These are phyloP conservation scores for Arctium lappa DNA, from an alignment of 129 eudicot species.

Conservation along the genomic window DNA sequence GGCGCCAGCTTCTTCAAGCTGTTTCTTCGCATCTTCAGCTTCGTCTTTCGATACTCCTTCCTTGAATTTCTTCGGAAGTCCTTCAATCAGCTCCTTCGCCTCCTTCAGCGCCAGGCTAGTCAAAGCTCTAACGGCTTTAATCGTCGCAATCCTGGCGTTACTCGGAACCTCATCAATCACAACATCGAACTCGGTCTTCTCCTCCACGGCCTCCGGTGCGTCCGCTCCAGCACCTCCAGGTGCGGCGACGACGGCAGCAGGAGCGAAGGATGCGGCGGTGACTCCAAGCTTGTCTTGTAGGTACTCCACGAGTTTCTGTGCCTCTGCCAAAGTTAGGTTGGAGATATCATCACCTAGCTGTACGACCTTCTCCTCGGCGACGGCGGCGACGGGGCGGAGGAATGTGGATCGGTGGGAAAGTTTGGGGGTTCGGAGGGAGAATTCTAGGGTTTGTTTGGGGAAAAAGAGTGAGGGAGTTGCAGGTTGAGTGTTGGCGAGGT, in stretches of 20 bases:
- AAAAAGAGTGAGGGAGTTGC: conserved; percentile 20
- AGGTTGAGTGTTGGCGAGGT: conserved; percentile 19
- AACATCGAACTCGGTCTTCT: conserved; percentile 92
- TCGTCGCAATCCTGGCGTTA: conserved; percentile 78
- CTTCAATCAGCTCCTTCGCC: conserved; percentile 89
- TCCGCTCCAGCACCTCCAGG: conserved; percentile 57
- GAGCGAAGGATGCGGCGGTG: conserved; percentile 68
- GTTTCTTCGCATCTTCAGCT: conserved; percentile 91
- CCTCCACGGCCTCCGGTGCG: conserved; percentile 60
- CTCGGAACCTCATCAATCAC: conserved; percentile 87
- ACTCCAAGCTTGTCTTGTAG: conserved; percentile 86
- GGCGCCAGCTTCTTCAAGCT: conserved; percentile 95
- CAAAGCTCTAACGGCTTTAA: conserved; percentile 86
- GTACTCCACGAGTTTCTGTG: conserved; percentile 74
- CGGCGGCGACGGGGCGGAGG: conserved; percentile 74
- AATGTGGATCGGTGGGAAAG: conserved; percentile 49
- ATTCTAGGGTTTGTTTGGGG: conserved; percentile 46
- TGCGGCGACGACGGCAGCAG: conserved; percentile 58
- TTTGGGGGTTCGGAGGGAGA: conserved; percentile 46
- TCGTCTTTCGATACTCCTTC: conserved; percentile 81
- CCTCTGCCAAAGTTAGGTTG: conserved; percentile 64
- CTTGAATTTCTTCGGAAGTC: conserved; percentile 88
- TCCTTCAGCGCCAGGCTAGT: conserved; percentile 83
- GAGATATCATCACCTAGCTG: conserved; percentile 70
- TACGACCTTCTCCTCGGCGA: conserved; percentile 66